Evolutionary conservation across 441 rosid genomes (phyloP), one percentile per base, ranked within the genome.

Genomic region (Adansonia madagascariensis): DNA sequence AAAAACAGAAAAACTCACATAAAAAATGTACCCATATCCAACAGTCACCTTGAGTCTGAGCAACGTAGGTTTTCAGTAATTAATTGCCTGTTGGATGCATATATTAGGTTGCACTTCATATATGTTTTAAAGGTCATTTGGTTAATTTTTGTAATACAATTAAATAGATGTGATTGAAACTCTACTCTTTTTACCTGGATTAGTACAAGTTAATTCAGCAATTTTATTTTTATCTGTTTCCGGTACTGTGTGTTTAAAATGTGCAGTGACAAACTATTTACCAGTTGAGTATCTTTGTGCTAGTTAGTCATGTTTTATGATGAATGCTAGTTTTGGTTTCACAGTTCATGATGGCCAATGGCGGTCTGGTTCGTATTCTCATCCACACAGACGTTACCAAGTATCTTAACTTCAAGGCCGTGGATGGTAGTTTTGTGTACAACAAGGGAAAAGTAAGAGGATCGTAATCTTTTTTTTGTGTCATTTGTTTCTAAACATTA

Each of bases 281-380:
- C 31, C 31, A 27, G 1, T 27, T 1, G 2, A n/a, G n/a, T n/a
- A n/a, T n/a, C 31, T 27, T 27, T 27, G 31, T 27, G 31, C 31
- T 27, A 27, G 31, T 27, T 27, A 27, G 31, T 27, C 31, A 46
- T 46, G 17, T 5, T 71, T 35, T 46, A 10, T 15, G 47, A 65
- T 52, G 17, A 41, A 64, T 35, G 9, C 8, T 12, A 10, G 1
- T 24, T 18, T 74, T 59, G 39, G n/a, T 80, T 73, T 18, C 75
- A 76, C 53, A 91, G 95, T 91, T 91, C 80, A 89, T 88, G 74
- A 88, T 91, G 95, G 95, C 91, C 66, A 89, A 89, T 75, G 93
- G 92, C 14, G 56, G 74, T 20, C 77, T 91, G 81, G 93, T 91
- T 52, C 90, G 86, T 41, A 83, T 87, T 77, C 85, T 91, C 61